Base-by-base conservation (phyloP, 2,329 filamentous ascomycete species). In the Talaromyces sp. region DNA sequence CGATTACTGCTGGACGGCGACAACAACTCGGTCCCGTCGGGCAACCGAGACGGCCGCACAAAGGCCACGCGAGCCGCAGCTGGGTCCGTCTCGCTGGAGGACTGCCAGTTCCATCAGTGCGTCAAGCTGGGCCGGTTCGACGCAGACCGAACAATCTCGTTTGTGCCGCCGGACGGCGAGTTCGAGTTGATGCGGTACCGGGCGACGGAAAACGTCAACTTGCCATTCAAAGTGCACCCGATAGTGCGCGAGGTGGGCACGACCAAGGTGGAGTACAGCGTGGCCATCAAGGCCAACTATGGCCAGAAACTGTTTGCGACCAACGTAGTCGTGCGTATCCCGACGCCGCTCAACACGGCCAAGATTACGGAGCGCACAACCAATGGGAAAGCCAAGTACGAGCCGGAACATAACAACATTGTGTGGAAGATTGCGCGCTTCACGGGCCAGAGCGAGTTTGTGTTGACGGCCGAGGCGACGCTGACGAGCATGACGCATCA, bases 391-490 rank as follows among this genome's bases (percentile, higher is more conserved):
- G 95, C 95, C 62, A 98, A 97, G 78, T 99, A 99, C 77, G 96
- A 99, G 78, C 96, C 95, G 0, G 91, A 93, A 66, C 93, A 97
- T 73, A 99, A 99, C 81, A 92, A 94, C 72, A 98, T 99, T 66
- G 90, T 98, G 12, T 99, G 95, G 95, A 98, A 97, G 83, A 98
- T 99, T 68, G 90, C 93, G 12, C 86, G 95, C n/a, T 99, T 99
- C 78, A 95, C 93, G 0, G 95, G 95, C n/a, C 92, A 97, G 78
- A 94, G 89, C 78, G 95, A 99, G 77, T 99, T 89, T 67, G 94
- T 99, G 12, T 83, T 99, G 62, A 96, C 90, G 69, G 95, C 95
- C 9, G 96, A 99, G 77, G 95, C 95, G 50, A 89, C 90, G 60
- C 81, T 99, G 69, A 96, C 92, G 5, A 92, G 90, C 76, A 99